Base-by-base conservation (phyloP, 2,329 filamentous ascomycete genomes). In the Alternaria sp. region DNA sequence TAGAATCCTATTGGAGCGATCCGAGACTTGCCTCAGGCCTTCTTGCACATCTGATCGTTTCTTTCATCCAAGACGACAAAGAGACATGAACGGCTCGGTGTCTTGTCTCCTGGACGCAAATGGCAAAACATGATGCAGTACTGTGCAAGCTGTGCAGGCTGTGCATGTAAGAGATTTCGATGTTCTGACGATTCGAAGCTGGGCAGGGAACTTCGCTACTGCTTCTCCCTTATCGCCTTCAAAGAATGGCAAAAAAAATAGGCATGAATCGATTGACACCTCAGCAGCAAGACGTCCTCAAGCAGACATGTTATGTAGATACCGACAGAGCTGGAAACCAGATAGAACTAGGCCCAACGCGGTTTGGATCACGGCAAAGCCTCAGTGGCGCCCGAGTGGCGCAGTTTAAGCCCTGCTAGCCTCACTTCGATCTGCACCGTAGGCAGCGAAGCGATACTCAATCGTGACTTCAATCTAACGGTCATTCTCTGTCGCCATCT, bases 361-460 rank as follows among this genome's bases (percentile, higher is more conserved):
- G 30, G 46, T 16, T 50, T 25, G 16, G 10, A 20, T 4, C 10
- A 16, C 20, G 11, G 46, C 32, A 36, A 50, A 50, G 46, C 46
- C 46, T 50, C 46, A 50, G 46, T 50, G 46, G 46, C 46, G 46
- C 46, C 4, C 14, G 20, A 22, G 46, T 50, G 46, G 46, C 46
- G 46, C 46, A 50, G 46, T 34, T 36, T 50, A 36, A 28, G 52
- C 52, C 52, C 36, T 55, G 52, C 52, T 55, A 55, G 52, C 40
- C 40, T 55, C 28, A 27, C 1, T 7, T 27, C 18, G 20, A 55
- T 55, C 52, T 46, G 27, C 40, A 28, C 28, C 10, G 9, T 28
- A 45, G 20, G 22, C 52, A 36, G 34, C 41, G 34, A 25, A 46
- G 44, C 28, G 28, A 36, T 41, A 55, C 41, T 55, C 52, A 25